Evolutionary conservation across 257 asterid species (phyloP).

Genomic region (Penstemon barbatus): DNA sequence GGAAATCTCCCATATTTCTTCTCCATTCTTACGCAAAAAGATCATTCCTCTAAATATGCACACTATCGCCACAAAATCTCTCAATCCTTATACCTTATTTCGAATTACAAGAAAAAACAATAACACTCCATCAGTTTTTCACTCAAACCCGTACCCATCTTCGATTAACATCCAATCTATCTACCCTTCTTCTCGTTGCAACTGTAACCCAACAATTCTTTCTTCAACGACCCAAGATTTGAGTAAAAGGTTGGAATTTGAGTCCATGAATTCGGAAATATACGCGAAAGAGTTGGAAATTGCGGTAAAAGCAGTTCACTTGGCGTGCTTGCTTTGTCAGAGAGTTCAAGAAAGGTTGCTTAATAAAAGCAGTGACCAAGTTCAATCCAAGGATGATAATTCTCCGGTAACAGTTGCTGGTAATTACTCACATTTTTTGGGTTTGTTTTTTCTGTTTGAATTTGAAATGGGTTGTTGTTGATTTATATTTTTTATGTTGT

Average conservation of each 20-base stretch:
- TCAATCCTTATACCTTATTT: slow-evolving; percentile 23
- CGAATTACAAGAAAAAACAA: slow-evolving; percentile 3
- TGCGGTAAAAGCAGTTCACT: slow-evolving; percentile 81
- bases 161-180: neutral
- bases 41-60: too few relatives aligned
- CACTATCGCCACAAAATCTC: slow-evolving; percentile 34
- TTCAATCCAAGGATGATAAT: slow-evolving; percentile 68
- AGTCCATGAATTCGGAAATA: slow-evolving; percentile 24
- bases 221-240: slow-evolving; percentile 40
- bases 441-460: neutral
- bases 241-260: slow-evolving; percentile 26
- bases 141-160: neutral
- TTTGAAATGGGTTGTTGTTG: neutral
- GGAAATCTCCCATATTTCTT: too few relatives aligned
- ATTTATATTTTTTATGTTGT: neutral
- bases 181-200: slow-evolving; percentile 23
- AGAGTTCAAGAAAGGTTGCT: slow-evolving; percentile 54
- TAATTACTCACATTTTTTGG: slow-evolving; percentile 25
- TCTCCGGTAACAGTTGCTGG: slow-evolving; percentile 88
- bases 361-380: slow-evolving; percentile 33
- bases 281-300: slow-evolving; percentile 54
- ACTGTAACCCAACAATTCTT: slow-evolving; percentile 22
- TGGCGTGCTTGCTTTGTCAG: slow-evolving; percentile 74
- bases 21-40: too few relatives aligned
- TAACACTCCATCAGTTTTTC: slow-evolving; percentile 24